A percentile compares a stretch with the other conserved stretches of the same genome.
Evolutionary conservation across 495 filamentous ascomycete genomes (phyloP).

Genomic region (Daldinia caldariorum): DNA sequence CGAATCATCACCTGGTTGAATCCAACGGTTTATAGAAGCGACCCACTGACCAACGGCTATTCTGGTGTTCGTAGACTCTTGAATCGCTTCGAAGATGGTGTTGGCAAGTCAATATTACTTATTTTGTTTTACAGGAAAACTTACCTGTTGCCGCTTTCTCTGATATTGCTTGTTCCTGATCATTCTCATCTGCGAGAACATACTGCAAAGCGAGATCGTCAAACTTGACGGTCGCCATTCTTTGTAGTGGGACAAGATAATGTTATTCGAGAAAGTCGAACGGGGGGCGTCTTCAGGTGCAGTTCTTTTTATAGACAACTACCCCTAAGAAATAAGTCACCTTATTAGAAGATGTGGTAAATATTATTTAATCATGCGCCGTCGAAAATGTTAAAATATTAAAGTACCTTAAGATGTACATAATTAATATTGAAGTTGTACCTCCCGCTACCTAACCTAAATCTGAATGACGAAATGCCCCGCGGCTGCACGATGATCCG

Average conservation of each 20-base stretch:
- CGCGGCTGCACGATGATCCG: slow-evolving; percentile 34
- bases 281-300: background rate
- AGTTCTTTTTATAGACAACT: background rate
- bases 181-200: slow-evolving; percentile 58
- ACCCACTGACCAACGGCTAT: slow-evolving; percentile 59
- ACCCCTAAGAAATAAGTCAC: background rate
- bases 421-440: background rate
- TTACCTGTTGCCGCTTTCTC: slow-evolving; percentile 55
- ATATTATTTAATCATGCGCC: background rate
- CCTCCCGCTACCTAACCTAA: too few species aligned
- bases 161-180: slow-evolving; percentile 47
- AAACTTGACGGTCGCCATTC: slow-evolving; percentile 54
- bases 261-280: slow-evolving; percentile 21
- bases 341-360: background rate
- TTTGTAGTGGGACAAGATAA: slow-evolving; percentile 17
- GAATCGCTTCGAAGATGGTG: slow-evolving; percentile 47
- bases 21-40: slow-evolving; percentile 59
- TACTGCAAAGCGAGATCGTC: slow-evolving; percentile 59
- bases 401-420: background rate
- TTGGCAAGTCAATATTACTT: slow-evolving; percentile 6
- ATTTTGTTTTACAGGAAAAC: slow-evolving; percentile 7
- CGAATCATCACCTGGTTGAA: slow-evolving; percentile 50
- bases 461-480: slow-evolving; percentile 41
- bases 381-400: background rate
- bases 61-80: slow-evolving; percentile 54